phyloP scores from a whole-genome alignment of 371 early-diverging fungal genomes.

The Syncephalastrum racemosum region DNA sequence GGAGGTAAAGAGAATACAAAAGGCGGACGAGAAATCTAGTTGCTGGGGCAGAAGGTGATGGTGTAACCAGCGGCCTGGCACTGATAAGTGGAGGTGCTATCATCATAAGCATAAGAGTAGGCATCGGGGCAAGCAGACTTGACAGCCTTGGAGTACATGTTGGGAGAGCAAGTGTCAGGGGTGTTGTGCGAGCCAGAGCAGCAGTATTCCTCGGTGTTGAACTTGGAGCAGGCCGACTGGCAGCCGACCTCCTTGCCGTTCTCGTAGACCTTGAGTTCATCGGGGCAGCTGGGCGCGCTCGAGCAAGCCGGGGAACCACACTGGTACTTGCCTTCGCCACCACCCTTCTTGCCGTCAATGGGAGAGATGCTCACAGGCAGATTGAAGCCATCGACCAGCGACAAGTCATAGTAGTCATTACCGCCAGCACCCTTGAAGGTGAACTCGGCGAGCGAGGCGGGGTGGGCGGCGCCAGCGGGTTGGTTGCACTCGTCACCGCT shows the following conservation, averaged over 20 bases:
- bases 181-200: slow-evolving; percentile 33
- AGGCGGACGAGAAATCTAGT: not conserved
- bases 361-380: slow-evolving; percentile 31
- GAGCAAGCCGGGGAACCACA: slow-evolving; percentile 29
- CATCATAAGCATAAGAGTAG: slow-evolving; percentile 54
- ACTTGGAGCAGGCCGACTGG: slow-evolving; percentile 36
- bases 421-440: slow-evolving; percentile 14
- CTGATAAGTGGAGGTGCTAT: slow-evolving; percentile 40
- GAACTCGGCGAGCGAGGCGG: slow-evolving; percentile 36
- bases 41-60: slow-evolving; percentile 46
- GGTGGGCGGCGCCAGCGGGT: slow-evolving; percentile 25
- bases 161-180: slow-evolving; percentile 27
- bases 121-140: slow-evolving; percentile 37
- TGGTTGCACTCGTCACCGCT: slow-evolving; percentile 19
- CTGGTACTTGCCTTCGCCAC: slow-evolving; percentile 14
- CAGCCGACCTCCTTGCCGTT: slow-evolving; percentile 35
- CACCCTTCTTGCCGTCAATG: slow-evolving; percentile 7
- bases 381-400: slow-evolving; percentile 42
- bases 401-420: slow-evolving; percentile 36
- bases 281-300: slow-evolving; percentile 26
- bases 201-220: slow-evolving; percentile 29
- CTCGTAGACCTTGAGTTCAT: slow-evolving; percentile 15
- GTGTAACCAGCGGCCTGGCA: slow-evolving; percentile 38
- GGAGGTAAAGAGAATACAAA: too few relatives aligned
- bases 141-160: slow-evolving; percentile 26